Percentiles rank a stretch among this genome's conserved stretches.
Conservation (phyloP, 2,329 filamentous ascomycete genomes). For the Eutypa lata region DNA sequence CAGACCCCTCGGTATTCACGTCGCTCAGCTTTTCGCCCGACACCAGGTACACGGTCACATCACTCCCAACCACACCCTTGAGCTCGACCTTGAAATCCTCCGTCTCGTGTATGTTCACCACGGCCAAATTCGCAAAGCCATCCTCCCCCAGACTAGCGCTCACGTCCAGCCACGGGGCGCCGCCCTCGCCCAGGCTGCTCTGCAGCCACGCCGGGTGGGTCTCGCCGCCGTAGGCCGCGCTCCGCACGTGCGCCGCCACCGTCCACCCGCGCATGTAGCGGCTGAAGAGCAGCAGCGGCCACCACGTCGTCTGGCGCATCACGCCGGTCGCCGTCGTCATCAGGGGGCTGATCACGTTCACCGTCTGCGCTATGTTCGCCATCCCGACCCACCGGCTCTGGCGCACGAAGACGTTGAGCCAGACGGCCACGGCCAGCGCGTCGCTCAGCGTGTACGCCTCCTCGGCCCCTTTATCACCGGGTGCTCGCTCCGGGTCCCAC, state of each 20-base stretch:
- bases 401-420: conserved; percentile 73
- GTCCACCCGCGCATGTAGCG: conserved; percentile 72
- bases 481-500: conserved; percentile 70
- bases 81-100: conserved; percentile 58
- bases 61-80: conserved; percentile 48
- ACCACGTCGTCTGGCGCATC: conserved; percentile 72
- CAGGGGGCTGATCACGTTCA: conserved; percentile 75
- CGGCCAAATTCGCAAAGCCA: conserved; percentile 63
- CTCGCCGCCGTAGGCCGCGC: conserved; percentile 62
- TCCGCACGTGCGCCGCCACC: conserved; percentile 62
- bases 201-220: conserved; percentile 65
- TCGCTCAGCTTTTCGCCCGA: conserved; percentile 53
- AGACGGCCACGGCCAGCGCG: conserved; percentile 70
- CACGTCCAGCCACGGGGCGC: conserved; percentile 67
- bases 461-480: conserved; percentile 69
- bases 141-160: conserved; percentile 57
- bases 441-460: conserved; percentile 73
- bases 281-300: conserved; percentile 67
- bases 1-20: conserved; percentile 59
- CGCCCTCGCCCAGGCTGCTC: conserved; percentile 52
- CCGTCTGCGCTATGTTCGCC: conserved; percentile 74
- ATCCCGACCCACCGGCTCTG: conserved; percentile 70
- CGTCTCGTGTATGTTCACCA: conserved; percentile 68
- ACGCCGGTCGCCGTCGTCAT: conserved; percentile 67
- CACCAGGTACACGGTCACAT: conserved; percentile 62